These are phyloP conservation scores for Penicillium manginii DNA, from an alignment of 495 filamentous ascomycete genomes.

Conservation along the genomic window DNA sequence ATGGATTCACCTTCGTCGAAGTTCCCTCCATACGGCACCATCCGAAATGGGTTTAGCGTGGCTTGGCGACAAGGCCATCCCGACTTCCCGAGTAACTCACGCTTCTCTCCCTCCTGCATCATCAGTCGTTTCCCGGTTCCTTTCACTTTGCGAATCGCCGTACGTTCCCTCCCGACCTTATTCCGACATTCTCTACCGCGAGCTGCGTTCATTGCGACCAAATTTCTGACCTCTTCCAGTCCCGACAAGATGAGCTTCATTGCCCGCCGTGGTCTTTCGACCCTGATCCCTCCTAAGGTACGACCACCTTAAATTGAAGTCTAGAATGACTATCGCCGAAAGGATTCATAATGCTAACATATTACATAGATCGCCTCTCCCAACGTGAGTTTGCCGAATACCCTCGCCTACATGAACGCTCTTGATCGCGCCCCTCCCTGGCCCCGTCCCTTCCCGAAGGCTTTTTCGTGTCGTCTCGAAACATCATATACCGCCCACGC, in stretches of 20 bases:
- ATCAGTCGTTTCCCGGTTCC: conserved; percentile 38
- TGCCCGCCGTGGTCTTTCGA: conserved; percentile 86
- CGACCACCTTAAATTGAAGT: conserved; percentile 27
- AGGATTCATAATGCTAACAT: conserved; percentile 32
- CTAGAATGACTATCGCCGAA: conserved; percentile 1
- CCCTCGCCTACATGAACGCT: conserved; percentile 5
- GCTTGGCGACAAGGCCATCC: conserved; percentile 32
- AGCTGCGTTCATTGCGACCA: conserved; percentile 19
- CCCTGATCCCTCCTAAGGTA: conserved; percentile 98
- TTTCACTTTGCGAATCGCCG: conserved; percentile 41
- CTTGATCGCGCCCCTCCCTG: conserved; percentile 15
- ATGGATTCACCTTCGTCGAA: conserved; percentile 33
- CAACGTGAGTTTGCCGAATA: conserved; percentile 65
- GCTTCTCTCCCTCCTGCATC: conserved; percentile 40
- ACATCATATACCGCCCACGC: conserved; percentile 7
- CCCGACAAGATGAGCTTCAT: conserved; percentile 86
- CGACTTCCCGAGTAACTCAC: conserved; percentile 49
- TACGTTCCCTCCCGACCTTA: conserved; percentile 23
- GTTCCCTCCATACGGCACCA: conserved; percentile 38
- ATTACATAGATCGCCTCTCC: conserved; percentile 78
- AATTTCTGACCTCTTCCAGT: conserved; percentile 35
- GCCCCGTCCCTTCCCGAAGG: conserved; percentile 27
- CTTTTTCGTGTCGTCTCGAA: conserved; percentile 25
- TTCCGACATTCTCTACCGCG: conserved; percentile 5
- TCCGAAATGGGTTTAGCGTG: conserved; percentile 48